Conservation (phyloP, 306 rosid species). For the Lathyrus tuberosus region DNA sequence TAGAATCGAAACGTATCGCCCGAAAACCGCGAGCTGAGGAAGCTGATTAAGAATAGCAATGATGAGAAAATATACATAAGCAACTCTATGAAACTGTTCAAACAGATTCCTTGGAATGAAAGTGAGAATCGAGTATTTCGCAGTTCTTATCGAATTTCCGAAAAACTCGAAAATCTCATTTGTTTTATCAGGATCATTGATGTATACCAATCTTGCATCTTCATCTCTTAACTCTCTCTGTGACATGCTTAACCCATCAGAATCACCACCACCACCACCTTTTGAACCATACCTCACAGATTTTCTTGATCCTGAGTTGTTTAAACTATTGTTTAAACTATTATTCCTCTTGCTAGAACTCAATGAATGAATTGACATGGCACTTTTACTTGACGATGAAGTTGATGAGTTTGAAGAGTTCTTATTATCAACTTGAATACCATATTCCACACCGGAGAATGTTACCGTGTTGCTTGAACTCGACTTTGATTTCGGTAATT, state of each 20-base stretch:
- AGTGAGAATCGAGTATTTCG: constrained; percentile 68
- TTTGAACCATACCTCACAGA: constrained; percentile 64
- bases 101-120: constrained; percentile 85
- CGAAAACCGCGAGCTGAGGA: constrained; percentile 95
- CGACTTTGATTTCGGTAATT: constrained; percentile 48
- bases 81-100: constrained; percentile 95
- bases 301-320: constrained; percentile 39
- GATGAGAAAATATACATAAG: constrained; percentile 80
- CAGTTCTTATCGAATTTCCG: constrained; percentile 66
- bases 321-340: constrained; percentile 44
- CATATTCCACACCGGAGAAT: constrained; percentile 47
- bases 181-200: constrained; percentile 65
- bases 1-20: constrained; percentile 74
- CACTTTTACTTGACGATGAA: constrained; percentile 59
- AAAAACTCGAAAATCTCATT: constrained; percentile 61
- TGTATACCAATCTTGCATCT: constrained; percentile 67
- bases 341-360: constrained; percentile 50
- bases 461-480: constrained; percentile 44
- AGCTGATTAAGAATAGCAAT: constrained; percentile 94
- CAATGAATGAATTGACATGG: constrained; percentile 56
- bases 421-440: constrained; percentile 36
- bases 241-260: constrained; percentile 69
- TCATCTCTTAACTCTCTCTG: constrained; percentile 83
- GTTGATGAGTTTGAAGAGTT: constrained; percentile 34
- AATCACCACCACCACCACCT: constrained; percentile 60